Base-by-base conservation (phyloP, 306 rosid species). In the Malus sylvestris region DNA sequence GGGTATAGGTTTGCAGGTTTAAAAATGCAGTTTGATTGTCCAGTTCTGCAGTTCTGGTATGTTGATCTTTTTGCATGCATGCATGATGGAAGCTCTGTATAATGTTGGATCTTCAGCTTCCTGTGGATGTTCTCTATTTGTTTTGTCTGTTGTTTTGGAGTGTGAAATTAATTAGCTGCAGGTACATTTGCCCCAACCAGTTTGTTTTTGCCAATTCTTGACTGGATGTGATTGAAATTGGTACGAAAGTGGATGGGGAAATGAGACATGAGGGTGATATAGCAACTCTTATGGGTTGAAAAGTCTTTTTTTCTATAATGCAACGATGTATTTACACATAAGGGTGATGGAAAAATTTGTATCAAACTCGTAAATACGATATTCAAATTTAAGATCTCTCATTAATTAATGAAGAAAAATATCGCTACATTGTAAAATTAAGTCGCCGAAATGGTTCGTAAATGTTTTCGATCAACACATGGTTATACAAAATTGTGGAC, bases 1-100 rank as follows among this genome's bases (percentile, higher is more conserved):
- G 81, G 81, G 78, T 79, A 79, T 79, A 79, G 82, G 80, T 55
- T 5, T 51, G 73, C 22, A 64, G 58, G 73, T 65, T 79, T 52
- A 57, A 68, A 38, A 68, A 25, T 19, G 75, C 68, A 64, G 68
- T 64, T 64, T 64, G 44, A 16, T 32, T 32, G 68, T 64, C 68
- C 68, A 3, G 44, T 30, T 64, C 11, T 16, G 4, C 68, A 3
- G 44, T 30, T 64, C 11, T 16, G 4, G 16, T 64, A 18, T 16
- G 68, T 64, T 64, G 68, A 64, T 32, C 68, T 18, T 64, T 64
- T 32, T 30, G 42, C 40, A 8, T 32, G 44, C 44, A 30, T 32
- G 44, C 55, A 7, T 27, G 67, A 19, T 6, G 40, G n/a, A 64
- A 64, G 68, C 68, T 64, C 22, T 30, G 68, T 64, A 64, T 7